Conservation (phyloP, 2,329 filamentous ascomycete genomes). For the Knoxdaviesia proteae region DNA sequence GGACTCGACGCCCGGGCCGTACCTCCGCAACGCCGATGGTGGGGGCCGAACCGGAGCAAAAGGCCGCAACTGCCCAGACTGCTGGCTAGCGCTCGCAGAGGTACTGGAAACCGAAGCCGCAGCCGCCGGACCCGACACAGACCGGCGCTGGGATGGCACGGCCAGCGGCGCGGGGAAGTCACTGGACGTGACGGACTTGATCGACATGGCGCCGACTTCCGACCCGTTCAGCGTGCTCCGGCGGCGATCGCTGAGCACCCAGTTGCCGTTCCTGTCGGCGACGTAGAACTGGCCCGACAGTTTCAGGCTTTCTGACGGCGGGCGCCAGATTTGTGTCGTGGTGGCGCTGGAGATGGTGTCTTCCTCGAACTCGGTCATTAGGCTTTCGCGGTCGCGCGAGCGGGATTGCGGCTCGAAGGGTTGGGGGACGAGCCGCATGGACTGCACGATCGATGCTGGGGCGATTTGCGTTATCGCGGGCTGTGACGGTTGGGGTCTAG, state of each 20-base stretch:
- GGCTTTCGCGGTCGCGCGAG: slow-evolving; percentile 16
- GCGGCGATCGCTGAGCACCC: slow-evolving; percentile 22
- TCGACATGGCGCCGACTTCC: neutral
- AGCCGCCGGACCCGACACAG: slow-evolving; percentile 7
- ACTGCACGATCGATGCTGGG: neutral
- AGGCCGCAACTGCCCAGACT: too few species aligned
- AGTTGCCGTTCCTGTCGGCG: slow-evolving; percentile 30
- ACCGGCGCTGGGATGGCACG: slow-evolving; percentile 4
- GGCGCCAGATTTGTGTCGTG: slow-evolving; percentile 27
- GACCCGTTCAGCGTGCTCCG: slow-evolving; percentile 9
- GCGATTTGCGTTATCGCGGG: neutral
- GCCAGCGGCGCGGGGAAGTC: slow-evolving; percentile 6
- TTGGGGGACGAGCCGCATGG: neutral
- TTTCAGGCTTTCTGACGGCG: slow-evolving; percentile 22
- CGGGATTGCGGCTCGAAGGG: slow-evolving; percentile 2
- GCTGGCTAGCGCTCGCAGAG: neutral
- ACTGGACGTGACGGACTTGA: neutral
- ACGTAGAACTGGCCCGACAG: slow-evolving; percentile 27
- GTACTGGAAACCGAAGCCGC: slow-evolving; percentile 6
- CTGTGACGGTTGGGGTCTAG: neutral
- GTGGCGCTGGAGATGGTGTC: slow-evolving; percentile 15
- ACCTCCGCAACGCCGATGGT: too few species aligned
- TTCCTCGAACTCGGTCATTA: slow-evolving; percentile 31
- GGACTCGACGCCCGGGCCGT: too few species aligned
- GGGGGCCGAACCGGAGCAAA: too few species aligned